These are phyloP conservation scores for Glomus cerebriforme DNA, from an alignment of 192 early-diverging fungal genomes.

Conservation along the genomic window DNA sequence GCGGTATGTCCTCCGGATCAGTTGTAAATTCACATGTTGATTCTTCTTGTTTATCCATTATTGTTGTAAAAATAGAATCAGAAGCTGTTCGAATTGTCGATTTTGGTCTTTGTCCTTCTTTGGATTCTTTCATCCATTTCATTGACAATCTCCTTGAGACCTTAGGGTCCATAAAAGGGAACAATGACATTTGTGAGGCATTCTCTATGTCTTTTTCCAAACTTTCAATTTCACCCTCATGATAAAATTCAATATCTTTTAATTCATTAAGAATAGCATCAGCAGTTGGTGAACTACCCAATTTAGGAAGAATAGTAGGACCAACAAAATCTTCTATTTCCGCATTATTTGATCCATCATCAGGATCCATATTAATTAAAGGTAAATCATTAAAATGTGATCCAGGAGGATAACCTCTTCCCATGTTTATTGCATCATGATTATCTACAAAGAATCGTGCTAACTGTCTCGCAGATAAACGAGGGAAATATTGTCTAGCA, in stretches of 20 bases:
- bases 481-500: slow-evolving; percentile 72
- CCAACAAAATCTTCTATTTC: slow-evolving; percentile 28
- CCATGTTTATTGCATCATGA: slow-evolving; percentile 42
- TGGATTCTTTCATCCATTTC: slow-evolving; percentile 50
- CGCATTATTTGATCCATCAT: slow-evolving; percentile 15
- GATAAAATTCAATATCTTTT: slow-evolving; percentile 34
- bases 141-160: slow-evolving; percentile 52
- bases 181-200: slow-evolving; percentile 39
- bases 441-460: slow-evolving; percentile 63
- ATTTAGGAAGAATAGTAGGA: slow-evolving; percentile 46
- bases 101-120: slow-evolving; percentile 36
- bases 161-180: slow-evolving; percentile 46
- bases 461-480: slow-evolving; percentile 64
- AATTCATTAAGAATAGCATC: slow-evolving; percentile 24
- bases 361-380: slow-evolving; percentile 42
- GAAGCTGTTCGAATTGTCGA: slow-evolving; percentile 32
- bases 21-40: slow-evolving; percentile 19
- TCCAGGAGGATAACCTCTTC: slow-evolving; percentile 46
- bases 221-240: slow-evolving; percentile 37
- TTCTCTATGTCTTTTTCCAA: slow-evolving; percentile 43
- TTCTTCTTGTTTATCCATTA: slow-evolving; percentile 33
- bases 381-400: slow-evolving; percentile 51
- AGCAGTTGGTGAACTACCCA: slow-evolving; percentile 48
- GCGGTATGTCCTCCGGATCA: slow-evolving; percentile 25
- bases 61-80: slow-evolving; percentile 33